Evolutionary conservation across 1,139 yeast genomes (phyloP), one percentile per base, ranked within the genome.

Genomic region (Komagataea norvegica): DNA sequence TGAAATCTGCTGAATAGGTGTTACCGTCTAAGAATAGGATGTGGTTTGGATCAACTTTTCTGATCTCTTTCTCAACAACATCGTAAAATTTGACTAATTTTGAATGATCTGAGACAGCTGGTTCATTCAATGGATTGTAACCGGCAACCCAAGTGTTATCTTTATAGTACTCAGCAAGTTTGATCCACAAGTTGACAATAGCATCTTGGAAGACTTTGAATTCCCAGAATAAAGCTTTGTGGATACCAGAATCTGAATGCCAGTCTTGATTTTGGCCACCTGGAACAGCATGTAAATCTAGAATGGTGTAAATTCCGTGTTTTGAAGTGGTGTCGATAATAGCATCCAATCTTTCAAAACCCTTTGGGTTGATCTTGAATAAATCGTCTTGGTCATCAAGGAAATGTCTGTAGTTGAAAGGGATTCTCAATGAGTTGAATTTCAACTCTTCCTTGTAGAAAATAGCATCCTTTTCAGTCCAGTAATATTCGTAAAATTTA

Each of bases 191-290:
- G 38, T 45, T 46, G 16, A 44, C 45, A 31, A 48, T 44, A 11
- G 46, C 37, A 35, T 48, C 52, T 37, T 48, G 51, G 43, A 48
- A 48, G 10, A 42, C 40, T 31, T 47, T 47, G 36, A 47, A 48
- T 6, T 48, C 51, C 51, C 51, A 48, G 34, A 48, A 48, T n/a
- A 48, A 19, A 1, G 51, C 31, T 34, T 48, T 48, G 33, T 47
- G 51, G 21, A 48, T 36, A 11, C 43, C 45, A 3, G 52, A 47
- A 28, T 48, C 52, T 10, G 36, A 32, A 28, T 47, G 52, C 52
- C 52, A 48, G 28, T 43, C 51, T 38, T 47, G 51, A 36, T 47
- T 48, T 37, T 48, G 52, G 13, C 52, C 52, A 39, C 52, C 52
- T 26, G 52, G 52, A 13, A 22, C 37, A 15, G 51, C 43, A 25